Percentiles rank a stretch among this genome's conserved stretches.
Evolutionary conservation across 805 yeast genomes (phyloP).

Genomic region (Candida odintsovae): DNA sequence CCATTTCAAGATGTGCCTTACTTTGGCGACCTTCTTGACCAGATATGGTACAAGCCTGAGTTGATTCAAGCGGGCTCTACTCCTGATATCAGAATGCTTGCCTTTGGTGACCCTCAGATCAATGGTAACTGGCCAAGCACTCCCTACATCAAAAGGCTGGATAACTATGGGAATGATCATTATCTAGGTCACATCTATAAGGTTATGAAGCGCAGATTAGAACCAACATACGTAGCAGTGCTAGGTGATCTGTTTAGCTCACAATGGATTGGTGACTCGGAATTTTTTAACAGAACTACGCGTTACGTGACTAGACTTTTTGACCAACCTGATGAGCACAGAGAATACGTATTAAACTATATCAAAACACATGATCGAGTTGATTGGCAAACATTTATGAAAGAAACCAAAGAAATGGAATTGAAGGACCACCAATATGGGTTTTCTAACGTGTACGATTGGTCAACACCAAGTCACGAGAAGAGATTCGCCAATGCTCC

Average conservation of each 20-base stretch:
- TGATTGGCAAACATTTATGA: constrained; percentile 46
- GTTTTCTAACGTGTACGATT: constrained; percentile 57
- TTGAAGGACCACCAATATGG: constrained; percentile 39
- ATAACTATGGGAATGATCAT: constrained; percentile 84
- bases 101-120: constrained; percentile 97
- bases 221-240: constrained; percentile 79
- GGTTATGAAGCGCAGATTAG: constrained; percentile 54
- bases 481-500: constrained; percentile 42
- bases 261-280: constrained; percentile 91
- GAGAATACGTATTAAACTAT: constrained; percentile 42
- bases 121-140: constrained; percentile 79
- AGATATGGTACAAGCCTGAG: constrained; percentile 23
- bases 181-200: constrained; percentile 80
- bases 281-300: constrained; percentile 73
- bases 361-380: constrained; percentile 44
- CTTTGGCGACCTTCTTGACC: constrained; percentile 18
- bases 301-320: constrained; percentile 70
- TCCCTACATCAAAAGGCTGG: constrained; percentile 66
- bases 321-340: constrained; percentile 49
- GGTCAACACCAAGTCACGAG: constrained; percentile 41
- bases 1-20: constrained; percentile 19
- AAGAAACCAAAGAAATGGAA: constrained; percentile 25
- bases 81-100: constrained; percentile 57
- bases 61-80: constrained; percentile 13
- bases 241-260: constrained; percentile 91